Base-by-base conservation (phyloP, 441 rosid species). In the Populus trichocarpa region DNA sequence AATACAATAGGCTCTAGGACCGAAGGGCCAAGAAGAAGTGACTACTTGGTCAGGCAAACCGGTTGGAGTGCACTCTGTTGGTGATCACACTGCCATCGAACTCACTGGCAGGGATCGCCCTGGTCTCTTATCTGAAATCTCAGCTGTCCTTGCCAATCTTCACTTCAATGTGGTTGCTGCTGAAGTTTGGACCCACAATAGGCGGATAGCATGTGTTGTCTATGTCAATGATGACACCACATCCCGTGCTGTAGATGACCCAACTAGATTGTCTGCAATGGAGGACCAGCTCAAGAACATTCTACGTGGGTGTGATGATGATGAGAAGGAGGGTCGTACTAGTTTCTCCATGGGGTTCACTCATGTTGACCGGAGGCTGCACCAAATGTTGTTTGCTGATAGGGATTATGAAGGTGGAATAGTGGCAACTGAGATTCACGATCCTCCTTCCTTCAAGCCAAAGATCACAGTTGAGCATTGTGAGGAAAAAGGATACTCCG, bases 101-200 rank as follows among this genome's bases (percentile, higher is more conserved):
- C 91, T 95, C 70, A 89, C 85, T 67, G 99, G 96, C 71, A 85
- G 87, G 71, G 99, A 95, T 76, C 91, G 98, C 14, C 96, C 97
- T 22, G 99, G 99, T 67, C 92, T 95, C 68, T 83, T 95, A 73
- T 93, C 98, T 0, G 99, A 95, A 73, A 84, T 95, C 75, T 89
- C 91, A 20, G 96, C 99, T 18, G 88, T 92, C 80, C 90, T 95
- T 50, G 90, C 96, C 71, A 86, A 87, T 82, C 95, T 93, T 53
- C 87, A 89, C 75, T 88, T 91, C 82, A 92, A 95, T n/a, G 98
- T 95, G 32, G 87, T 77, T n/a, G 95, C 92, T n/a, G 99, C 98
- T 8, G 98, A 95, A 86, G 95, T 92, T 13, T 95, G 99, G 99
- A 95, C 98, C 0, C 99, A 95, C 78, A 95, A 95, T 82, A 82